Base-by-base conservation (phyloP, 495 filamentous ascomycete genomes). In the Penicillium herquei region DNA sequence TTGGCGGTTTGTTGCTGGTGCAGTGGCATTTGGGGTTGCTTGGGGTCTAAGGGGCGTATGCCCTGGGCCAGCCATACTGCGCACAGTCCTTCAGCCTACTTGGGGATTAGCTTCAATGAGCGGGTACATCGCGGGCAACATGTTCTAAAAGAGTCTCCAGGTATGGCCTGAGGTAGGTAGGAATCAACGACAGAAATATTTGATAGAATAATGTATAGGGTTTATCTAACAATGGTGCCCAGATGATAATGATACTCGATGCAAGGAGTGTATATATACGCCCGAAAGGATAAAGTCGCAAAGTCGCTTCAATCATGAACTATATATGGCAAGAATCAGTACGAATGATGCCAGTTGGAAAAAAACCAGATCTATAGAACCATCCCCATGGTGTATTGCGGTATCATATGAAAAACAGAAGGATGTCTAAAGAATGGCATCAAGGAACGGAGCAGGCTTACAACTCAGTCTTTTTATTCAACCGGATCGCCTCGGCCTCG, bases 11-110 rank as follows among this genome's bases (percentile, higher is more conserved):
- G 58, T 84, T 6, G 59, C 66, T 2, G 83, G 83, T 16, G 72
- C 78, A 10, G 69, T 65, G 21, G 64, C 72, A 1, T 86, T 85
- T 61, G 83, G 83, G 0, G 44, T 84, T 13, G 78, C 73, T 0
- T 86, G 81, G 81, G 83, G 83, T 6, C 55, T 83, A 48, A 65
- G 63, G 31, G 83, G 82, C 1, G 73, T 81, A 2, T 86, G 83
- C 56, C 83, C 83, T 0, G 83, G 83, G 0, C 79, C 83, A 7
- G 81, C 75, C 2, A 63, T 81, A 9, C 54, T 84, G 60, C 73
- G 78, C 17, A 52, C 74, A 6, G 62, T 78, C 7, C 48, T 77
- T 9, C 79, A 81, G 55, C 82, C 82, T 1, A 63, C 61, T 7
- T 81, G 78, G 76, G 81, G 79, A 2, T 17, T 77, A 54, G 55